A percentile compares a stretch with the other conserved stretches of the same genome.
Conservation (phyloP, 805 yeast genomes). For the Wickerhamiella allomyrinae region DNA sequence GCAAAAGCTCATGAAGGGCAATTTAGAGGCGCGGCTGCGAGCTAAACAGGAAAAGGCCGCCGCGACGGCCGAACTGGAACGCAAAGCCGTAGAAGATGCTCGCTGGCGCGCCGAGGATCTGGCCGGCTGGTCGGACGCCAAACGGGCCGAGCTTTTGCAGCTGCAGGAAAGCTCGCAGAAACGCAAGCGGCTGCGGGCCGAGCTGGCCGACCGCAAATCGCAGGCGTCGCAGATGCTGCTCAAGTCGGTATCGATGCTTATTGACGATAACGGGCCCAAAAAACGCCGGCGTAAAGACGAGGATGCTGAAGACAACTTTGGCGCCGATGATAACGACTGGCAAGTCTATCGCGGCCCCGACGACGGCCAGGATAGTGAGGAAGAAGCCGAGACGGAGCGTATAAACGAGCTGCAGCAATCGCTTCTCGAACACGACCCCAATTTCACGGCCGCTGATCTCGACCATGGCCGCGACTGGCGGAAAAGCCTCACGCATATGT, state of each 20-base stretch:
- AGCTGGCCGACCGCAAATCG: conserved; percentile 77
- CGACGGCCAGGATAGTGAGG: conserved; percentile 53
- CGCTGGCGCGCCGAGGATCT: conserved; percentile 67
- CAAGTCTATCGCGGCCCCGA: conserved; percentile 41
- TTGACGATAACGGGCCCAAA: conserved; percentile 38
- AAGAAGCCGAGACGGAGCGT: conserved; percentile 45
- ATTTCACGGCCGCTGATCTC: conserved; percentile 74
- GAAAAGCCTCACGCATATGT: conserved; percentile 63
- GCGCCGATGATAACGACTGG: conserved; percentile 95
- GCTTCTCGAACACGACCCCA: conserved; percentile 68
- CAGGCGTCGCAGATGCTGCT: conserved; percentile 83
- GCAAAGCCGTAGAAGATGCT: conserved; percentile 48
- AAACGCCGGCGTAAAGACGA: conserved; percentile 36
- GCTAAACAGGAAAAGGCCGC: conserved; percentile 65
- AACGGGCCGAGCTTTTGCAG: conserved; percentile 44
- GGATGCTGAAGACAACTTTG: conserved; percentile 88
- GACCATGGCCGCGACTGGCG: conserved; percentile 71
- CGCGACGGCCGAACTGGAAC: conserved; percentile 45
- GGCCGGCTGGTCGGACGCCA: conserved; percentile 63
- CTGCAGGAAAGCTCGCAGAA: conserved; percentile 54
- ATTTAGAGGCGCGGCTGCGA: conserved; percentile 74
- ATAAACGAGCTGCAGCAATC: conserved; percentile 47
- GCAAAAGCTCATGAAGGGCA: conserved; percentile 71
- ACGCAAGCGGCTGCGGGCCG: conserved; percentile 53
- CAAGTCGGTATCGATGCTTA: conserved; percentile 80